A percentile compares a stretch with the other conserved stretches of the same genome.
Conservation (phyloP, 225 moss, liverwort and hornwort genomes). For the Bryum argenteum region DNA sequence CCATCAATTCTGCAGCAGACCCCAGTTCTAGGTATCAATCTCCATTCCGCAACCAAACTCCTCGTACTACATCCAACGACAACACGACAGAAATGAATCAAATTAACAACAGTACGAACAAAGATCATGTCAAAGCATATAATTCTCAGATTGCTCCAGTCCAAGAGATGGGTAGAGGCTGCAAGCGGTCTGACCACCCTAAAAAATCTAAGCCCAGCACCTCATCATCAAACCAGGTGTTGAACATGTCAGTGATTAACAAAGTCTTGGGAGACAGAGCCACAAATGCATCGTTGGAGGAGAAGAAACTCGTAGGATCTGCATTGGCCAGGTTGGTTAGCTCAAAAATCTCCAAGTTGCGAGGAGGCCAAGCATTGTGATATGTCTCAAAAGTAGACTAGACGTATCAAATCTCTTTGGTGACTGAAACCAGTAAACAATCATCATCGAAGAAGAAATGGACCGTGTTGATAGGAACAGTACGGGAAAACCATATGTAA, state of each 20-base stretch:
- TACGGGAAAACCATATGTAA: conserved; percentile 7
- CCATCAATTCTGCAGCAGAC: conserved; percentile 14
- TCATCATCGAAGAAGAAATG: neutral
- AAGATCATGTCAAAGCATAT: conserved; percentile 20
- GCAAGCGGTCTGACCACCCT: conserved; percentile 15
- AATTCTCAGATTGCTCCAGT: conserved; percentile 17
- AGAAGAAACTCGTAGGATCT: conserved; percentile 36
- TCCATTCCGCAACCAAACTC: conserved; percentile 22
- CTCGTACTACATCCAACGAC: conserved; percentile 4
- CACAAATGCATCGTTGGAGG: conserved; percentile 26
- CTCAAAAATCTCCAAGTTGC: conserved; percentile 42
- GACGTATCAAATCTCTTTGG: neutral
- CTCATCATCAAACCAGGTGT: conserved; percentile 29
- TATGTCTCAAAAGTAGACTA: neutral
- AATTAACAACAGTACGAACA: conserved; percentile 19
- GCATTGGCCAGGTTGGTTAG: conserved; percentile 41
- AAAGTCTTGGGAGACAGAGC: conserved; percentile 28
- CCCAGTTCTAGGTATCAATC: conserved; percentile 31
- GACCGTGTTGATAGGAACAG: conserved; percentile 19
- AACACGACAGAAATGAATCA: conserved; percentile 20
- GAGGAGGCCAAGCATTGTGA: conserved; percentile 24
- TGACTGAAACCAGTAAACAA: conserved; percentile 12
- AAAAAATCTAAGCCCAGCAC: conserved; percentile 2
- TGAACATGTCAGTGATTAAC: conserved; percentile 26
- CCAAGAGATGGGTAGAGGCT: conserved; percentile 31